These are phyloP conservation scores for Globisporangium lucens DNA, from an alignment of 352 stramenopile genomes.

Conservation along the genomic window DNA sequence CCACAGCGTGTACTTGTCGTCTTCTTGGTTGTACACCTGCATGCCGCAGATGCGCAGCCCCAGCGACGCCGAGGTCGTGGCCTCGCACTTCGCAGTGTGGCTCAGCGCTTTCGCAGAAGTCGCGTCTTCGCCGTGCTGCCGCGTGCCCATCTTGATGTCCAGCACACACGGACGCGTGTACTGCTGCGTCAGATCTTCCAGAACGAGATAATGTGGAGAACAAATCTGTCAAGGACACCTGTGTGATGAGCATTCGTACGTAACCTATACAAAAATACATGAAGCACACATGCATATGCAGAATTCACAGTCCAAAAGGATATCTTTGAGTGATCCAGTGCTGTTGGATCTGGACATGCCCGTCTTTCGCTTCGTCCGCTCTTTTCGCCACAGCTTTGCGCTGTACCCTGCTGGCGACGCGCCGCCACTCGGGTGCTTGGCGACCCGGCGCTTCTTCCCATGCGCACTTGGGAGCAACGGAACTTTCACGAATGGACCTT, in stretches of 20 bases:
- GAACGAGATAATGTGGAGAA: conserved; percentile 53
- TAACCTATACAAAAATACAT: conserved; percentile 1
- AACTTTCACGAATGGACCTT: conserved; percentile 6
- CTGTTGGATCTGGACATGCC: conserved; percentile 17
- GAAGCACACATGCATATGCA: neutral
- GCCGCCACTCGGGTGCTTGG: conserved; percentile 15
- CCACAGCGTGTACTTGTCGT: conserved; percentile 64
- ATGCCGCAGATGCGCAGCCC: conserved; percentile 77
- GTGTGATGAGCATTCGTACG: too few species aligned
- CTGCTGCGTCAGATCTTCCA: conserved; percentile 62
- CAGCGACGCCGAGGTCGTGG: conserved; percentile 63
- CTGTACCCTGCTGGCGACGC: conserved; percentile 42
- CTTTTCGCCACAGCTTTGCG: conserved; percentile 58
- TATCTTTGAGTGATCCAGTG: conserved; percentile 19
- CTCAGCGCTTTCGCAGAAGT: conserved; percentile 60
- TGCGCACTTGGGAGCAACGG: conserved; percentile 6
- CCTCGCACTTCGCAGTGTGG: conserved; percentile 70
- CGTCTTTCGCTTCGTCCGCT: conserved; percentile 24
- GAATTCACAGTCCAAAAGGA: conserved; percentile 7
- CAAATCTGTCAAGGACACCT: conserved; percentile 8
- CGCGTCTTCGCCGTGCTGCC: conserved; percentile 71
- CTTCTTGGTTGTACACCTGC: conserved; percentile 67
- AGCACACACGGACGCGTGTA: conserved; percentile 69
- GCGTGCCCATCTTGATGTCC: conserved; percentile 82
- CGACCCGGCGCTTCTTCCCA: conserved; percentile 40